Evolutionary conservation across 2,329 filamentous ascomycete genomes (phyloP), one percentile per base, ranked within the genome.

Genomic region (Lasiodiplodia gonubiensis): DNA sequence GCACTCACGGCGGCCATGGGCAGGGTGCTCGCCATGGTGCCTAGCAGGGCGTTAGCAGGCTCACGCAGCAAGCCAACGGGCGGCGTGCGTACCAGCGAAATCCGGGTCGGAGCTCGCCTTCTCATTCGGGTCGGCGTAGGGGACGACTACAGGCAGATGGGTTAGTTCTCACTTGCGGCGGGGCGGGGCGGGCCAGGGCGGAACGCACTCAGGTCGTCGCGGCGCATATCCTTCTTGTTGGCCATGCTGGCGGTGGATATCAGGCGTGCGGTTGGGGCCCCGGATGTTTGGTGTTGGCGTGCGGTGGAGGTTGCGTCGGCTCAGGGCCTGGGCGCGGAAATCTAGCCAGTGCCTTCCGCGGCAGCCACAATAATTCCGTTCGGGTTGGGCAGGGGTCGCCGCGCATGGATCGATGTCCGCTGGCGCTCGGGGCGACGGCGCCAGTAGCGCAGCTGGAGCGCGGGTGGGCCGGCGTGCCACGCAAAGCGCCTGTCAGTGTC

Each of bases 1-100:
- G 53, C n/a, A 83, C 84, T 79, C 82, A 89, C 87, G 70, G 94
- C 94, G 68, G 92, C 93, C 94, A 97, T 97, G 68, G 94, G 94
- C 76, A 98, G 84, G 42, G 94, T 96, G 76, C 90, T 94, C 64
- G 86, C 84, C 81, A 90, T 85, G 59, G 87, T 88, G 73, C 85
- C 86, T 86, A 64, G 51, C 21, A n/a, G 37, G 55, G 23, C 49
- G 51, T 61, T 21, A 61, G 35, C 21, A 57, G 14, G 48, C 14
- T n/a, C 46, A 53, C 18, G 35, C 30, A 21, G 23, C 14, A 39
- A 16, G 25, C 2, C 63, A 35, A 21, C 21, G 35, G 48, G 49
- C 66, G 37, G 51, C 25, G 35, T 39, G 60, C 33, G 85, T 92
- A 80, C 91, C 90, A 64, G 88, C 84, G 79, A 97, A 86, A 76